Conservation (phyloP, 345 rosid genomes). For the Aquilaria malaccensis region DNA sequence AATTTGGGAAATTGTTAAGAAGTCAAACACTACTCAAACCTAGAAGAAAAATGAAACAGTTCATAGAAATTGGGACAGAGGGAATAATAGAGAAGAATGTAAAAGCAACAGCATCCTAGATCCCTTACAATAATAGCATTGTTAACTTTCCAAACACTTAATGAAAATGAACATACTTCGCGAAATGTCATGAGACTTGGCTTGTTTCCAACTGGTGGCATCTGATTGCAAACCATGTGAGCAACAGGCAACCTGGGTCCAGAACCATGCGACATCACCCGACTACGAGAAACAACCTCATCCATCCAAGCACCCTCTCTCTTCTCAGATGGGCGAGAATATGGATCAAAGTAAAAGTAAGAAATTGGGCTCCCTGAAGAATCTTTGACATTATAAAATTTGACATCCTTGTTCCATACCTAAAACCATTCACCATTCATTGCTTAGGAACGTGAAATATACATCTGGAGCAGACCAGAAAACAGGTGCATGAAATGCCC, state of each 20-base stretch:
- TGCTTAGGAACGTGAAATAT: neutral
- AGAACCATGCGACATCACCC: constrained; percentile 45
- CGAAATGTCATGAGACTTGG: constrained; percentile 95
- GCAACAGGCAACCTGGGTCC: constrained; percentile 65
- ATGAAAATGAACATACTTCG: constrained; percentile 44
- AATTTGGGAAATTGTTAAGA: too few relatives aligned
- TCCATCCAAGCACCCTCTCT: constrained; percentile 91
- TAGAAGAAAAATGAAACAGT: too few relatives aligned
- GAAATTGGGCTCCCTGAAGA: constrained; percentile 73
- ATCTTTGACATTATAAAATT: constrained; percentile 76
- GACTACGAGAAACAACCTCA: constrained; percentile 80
- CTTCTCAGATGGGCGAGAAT: constrained; percentile 92
- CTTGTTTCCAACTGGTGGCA: constrained; percentile 85
- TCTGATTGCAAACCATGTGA: constrained; percentile 95
- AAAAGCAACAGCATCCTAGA: too few relatives aligned
- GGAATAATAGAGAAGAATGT: too few relatives aligned
- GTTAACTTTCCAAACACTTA: too few relatives aligned
- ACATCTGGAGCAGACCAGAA: neutral
- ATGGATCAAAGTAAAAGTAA: constrained; percentile 94
- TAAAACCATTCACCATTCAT: constrained; percentile 8
- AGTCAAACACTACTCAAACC: too few relatives aligned
- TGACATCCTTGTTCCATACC: constrained; percentile 91
- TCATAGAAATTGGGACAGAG: too few relatives aligned
- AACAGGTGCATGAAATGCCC: neutral
- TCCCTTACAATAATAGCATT: too few relatives aligned